These are phyloP conservation scores for Mycena chlorophos DNA, from an alignment of 768 basidiomycete species.

Conservation along the genomic window DNA sequence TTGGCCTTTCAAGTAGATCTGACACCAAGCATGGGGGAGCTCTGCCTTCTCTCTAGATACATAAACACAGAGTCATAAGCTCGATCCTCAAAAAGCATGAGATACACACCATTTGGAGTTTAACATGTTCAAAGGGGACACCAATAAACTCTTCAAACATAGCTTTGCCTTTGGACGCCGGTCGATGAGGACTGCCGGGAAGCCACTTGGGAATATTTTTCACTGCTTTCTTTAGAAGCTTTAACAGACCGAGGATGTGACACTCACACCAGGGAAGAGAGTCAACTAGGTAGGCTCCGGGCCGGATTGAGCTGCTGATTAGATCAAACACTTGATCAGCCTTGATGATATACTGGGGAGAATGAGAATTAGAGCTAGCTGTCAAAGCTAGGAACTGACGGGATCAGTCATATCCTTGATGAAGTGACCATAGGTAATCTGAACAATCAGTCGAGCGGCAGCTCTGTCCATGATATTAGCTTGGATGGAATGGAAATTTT, in stretches of 20 bases:
- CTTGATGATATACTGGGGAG: background rate
- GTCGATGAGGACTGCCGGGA: background rate
- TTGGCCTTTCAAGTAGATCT: background rate
- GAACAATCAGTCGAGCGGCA: background rate
- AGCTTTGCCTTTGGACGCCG: background rate
- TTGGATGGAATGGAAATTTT: background rate
- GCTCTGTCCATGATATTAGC: background rate
- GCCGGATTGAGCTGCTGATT: background rate
- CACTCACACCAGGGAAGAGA: conserved; percentile 2
- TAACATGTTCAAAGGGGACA: conserved; percentile 14
- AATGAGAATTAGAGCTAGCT: background rate
- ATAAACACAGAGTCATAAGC: background rate
- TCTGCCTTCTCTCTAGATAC: conserved; percentile 13
- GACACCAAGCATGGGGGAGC: conserved; percentile 11
- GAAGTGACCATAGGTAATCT: conserved; percentile 2
- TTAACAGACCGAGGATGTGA: background rate
- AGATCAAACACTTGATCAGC: background rate
- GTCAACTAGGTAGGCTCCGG: conserved; percentile 5
- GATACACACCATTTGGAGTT: conserved; percentile 17
- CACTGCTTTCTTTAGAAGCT: background rate
- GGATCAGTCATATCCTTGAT: background rate
- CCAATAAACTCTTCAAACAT: conserved; percentile 10
- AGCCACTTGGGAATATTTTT: conserved; percentile 6
- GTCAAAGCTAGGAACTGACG: background rate
- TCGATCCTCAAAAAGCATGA: background rate